Percentiles rank a stretch among this genome's conserved stretches.
Conservation (phyloP, 768 basidiomycete genomes). For the Artomyces pyxidatus region DNA sequence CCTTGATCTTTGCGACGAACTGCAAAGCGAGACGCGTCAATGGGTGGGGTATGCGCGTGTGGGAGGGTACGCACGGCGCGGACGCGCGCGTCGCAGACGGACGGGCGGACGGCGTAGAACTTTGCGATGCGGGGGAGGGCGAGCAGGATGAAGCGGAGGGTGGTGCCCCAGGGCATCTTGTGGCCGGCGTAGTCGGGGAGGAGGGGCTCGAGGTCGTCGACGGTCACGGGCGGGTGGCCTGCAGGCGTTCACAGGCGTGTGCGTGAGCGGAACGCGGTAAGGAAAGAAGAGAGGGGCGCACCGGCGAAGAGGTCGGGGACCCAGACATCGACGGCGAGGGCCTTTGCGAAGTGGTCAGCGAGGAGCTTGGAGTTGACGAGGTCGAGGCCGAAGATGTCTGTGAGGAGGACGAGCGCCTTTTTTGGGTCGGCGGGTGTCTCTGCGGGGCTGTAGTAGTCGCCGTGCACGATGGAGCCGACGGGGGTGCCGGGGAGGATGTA, state of each 20-base stretch:
- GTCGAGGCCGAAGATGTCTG: constrained; percentile 48
- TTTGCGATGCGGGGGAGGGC: constrained; percentile 17
- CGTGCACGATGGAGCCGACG: constrained; percentile 31
- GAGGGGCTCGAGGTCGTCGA: constrained; percentile 21
- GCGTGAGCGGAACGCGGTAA: neutral
- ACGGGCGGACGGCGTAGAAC: constrained; percentile 20
- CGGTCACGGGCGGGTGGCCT: constrained; percentile 24
- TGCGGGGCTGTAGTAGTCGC: constrained; percentile 35
- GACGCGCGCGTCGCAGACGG: constrained; percentile 22
- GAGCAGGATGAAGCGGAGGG: constrained; percentile 14
- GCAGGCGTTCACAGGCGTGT: too few relatives aligned
- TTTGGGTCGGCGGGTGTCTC: constrained; percentile 14
- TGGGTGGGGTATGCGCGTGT: neutral
- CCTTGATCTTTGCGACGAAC: constrained; percentile 31
- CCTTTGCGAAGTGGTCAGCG: constrained; percentile 43
- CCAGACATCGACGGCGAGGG: constrained; percentile 52
- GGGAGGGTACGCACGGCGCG: constrained; percentile 16
- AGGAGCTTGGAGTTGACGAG: constrained; percentile 47
- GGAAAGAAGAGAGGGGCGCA: constrained; percentile 16
- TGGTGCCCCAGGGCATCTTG: constrained; percentile 13
- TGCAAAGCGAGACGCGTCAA: constrained; percentile 7
- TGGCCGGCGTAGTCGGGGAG: constrained; percentile 24
- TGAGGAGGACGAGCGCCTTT: constrained; percentile 43
- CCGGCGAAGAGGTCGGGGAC: constrained; percentile 55
- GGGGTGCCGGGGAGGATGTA: constrained; percentile 39